Percentiles rank a stretch among this genome's conserved stretches.
These are phyloP conservation scores for Astragalus membranaceus DNA, from an alignment of 306 rosid genomes.

Conservation along the genomic window DNA sequence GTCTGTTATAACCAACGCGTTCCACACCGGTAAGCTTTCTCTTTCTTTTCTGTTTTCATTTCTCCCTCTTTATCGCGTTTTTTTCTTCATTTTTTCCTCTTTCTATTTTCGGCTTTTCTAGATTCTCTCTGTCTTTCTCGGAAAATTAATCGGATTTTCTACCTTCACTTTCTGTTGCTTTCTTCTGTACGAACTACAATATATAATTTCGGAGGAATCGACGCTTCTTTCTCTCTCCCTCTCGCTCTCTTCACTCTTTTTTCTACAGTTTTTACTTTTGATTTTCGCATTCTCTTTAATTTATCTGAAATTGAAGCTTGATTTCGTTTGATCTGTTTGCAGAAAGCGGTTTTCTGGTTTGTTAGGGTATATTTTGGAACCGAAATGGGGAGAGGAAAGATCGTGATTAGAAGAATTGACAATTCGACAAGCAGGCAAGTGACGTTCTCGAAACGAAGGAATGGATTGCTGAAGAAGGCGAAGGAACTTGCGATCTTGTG, in stretches of 20 bases:
- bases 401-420: slow-evolving; percentile 91
- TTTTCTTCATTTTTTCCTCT: neutral
- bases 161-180: neutral
- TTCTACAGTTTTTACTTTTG: neutral
- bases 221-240: neutral
- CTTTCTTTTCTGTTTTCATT: neutral
- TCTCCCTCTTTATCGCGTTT: neutral
- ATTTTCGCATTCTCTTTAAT: neutral
- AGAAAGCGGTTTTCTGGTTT: neutral
- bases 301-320: neutral
- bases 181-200: neutral
- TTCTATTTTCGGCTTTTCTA: neutral
- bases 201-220: neutral
- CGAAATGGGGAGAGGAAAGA: slow-evolving; percentile 91
- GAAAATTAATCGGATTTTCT: slow-evolving; percentile 21
- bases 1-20: slow-evolving; percentile 41
- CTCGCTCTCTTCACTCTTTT: neutral
- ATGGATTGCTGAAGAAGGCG: slow-evolving; percentile 84
- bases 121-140: slow-evolving; percentile 21
- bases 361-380: slow-evolving; percentile 22
- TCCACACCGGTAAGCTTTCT: slow-evolving; percentile 30
- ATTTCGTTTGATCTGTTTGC: slow-evolving; percentile 10
- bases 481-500: slow-evolving; percentile 87
- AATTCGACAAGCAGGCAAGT: slow-evolving; percentile 91
- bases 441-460: slow-evolving; percentile 83